Conservation (phyloP, 2,329 filamentous ascomycete species). For the Pseudocercospora ulei region DNA sequence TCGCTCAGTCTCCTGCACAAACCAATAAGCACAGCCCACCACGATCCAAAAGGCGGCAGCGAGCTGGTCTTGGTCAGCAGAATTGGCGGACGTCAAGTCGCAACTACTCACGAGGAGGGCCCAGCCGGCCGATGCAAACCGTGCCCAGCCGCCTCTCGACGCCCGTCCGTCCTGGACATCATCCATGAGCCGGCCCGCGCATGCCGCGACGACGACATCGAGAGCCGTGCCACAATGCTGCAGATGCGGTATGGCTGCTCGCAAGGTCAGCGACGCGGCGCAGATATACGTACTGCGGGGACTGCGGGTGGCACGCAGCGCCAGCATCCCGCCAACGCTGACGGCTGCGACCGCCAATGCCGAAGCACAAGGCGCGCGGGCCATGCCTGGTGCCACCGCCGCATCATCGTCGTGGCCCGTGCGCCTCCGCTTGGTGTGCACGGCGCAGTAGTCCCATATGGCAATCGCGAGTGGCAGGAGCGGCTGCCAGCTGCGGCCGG, state of each 20-base stretch:
- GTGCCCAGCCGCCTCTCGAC: conserved; percentile 13
- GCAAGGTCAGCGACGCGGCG: conserved; percentile 35
- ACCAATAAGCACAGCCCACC: conserved; percentile 33
- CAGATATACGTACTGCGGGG: conserved; percentile 45
- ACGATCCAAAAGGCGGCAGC: conserved; percentile 35
- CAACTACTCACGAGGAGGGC: conserved; percentile 25
- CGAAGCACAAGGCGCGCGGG: conserved; percentile 34
- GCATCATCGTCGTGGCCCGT: conserved; percentile 26
- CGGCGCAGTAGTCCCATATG: conserved; percentile 25
- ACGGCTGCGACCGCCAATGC: conserved; percentile 36
- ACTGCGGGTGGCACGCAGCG: conserved; percentile 32
- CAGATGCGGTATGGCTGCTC: conserved; percentile 33
- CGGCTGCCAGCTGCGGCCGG: conserved; percentile 26
- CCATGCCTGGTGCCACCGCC: conserved; percentile 29
- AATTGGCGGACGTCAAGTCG: background rate
- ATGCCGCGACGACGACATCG: conserved; percentile 39
- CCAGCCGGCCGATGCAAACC: conserved; percentile 25
- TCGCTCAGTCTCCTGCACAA: conserved; percentile 35
- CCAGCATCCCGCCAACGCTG: conserved; percentile 35
- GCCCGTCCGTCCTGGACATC: conserved; percentile 18
- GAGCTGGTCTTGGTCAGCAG: conserved; percentile 18
- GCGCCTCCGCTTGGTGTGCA: conserved; percentile 17
- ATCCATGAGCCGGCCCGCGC: conserved; percentile 23
- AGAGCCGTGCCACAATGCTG: conserved; percentile 36
- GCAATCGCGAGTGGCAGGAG: conserved; percentile 30